Base-by-base conservation (phyloP, 2,329 filamentous ascomycete species). In the Chrysoporthe cubensis region DNA sequence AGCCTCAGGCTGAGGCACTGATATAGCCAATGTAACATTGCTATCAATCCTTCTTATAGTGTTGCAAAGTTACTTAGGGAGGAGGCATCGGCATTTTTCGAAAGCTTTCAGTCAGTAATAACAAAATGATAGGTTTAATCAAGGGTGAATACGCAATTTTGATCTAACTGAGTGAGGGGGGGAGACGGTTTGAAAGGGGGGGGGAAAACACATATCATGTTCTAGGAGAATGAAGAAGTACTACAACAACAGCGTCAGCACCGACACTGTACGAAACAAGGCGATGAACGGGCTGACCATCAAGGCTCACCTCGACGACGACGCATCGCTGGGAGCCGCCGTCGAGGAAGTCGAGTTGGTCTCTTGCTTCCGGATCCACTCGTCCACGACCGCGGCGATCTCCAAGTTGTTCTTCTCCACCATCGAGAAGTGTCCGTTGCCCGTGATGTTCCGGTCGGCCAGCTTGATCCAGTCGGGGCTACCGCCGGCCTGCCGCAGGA, bases 341-440 rank as follows among this genome's bases (percentile, higher is more conserved):
- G 48, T 34, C 37, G 63, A 65, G 14, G 52, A 64, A 7, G 57
- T 52, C 21, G 63, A 34, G 56, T 54, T 68, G 34, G 40, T 58
- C 60, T 69, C 64, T 14, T 48, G 34, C 43, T 50, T 58, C 64
- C 43, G 60, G 21, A 66, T 69, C 67, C 67, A 69, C 37, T 57
- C 67, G 8, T 69, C 40, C 67, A 69, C 64, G n/a, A 69, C 64
- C 8, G 64, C 67, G 16, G 67, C 64, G n/a, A 69, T 62, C 32
- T 68, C 67, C 21, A 60, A n/a, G 58, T 73, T 77, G 66, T 84
- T 84, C 75, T 78, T 79, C 75, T 84, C 82, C 72, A 84, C 71
- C 68, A 83, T 82, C 58, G 80, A 75, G 72, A 85, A 81, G 73
- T 86, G 84, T 6, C 81, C 83, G 72, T 86, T 86, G 6, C 84